Percentiles rank a stretch among this genome's conserved stretches.
Conservation (phyloP, 2,329 filamentous ascomycete species). For the Venturiaceae sp. region DNA sequence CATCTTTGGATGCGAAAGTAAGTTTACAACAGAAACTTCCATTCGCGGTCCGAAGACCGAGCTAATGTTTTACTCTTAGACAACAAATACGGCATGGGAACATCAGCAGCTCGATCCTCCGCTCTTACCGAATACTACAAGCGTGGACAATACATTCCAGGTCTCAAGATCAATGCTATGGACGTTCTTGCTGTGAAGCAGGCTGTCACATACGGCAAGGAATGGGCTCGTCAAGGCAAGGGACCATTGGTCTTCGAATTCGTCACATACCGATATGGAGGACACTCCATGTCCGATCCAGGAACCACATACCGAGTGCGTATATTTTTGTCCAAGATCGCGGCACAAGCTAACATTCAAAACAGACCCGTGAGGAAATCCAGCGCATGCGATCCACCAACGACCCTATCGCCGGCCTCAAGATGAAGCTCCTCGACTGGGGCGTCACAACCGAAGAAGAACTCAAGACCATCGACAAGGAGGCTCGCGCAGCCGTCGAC, state of each 20-base stretch:
- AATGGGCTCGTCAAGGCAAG: constrained; percentile 73
- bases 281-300: constrained; percentile 99
- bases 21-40: constrained; percentile 28
- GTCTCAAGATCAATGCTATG: constrained; percentile 99
- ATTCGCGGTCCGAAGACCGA: neutral
- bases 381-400: constrained; percentile 99
- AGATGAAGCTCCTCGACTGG: constrained; percentile 98
- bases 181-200: constrained; percentile 97
- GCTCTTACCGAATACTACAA: constrained; percentile 99
- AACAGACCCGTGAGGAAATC: constrained; percentile 85
- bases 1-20: constrained; percentile 97
- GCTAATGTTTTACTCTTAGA: constrained; percentile 42
- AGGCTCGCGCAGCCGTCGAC: constrained; percentile 76
- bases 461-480: constrained; percentile 93
- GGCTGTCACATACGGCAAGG: constrained; percentile 86
- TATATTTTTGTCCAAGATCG: neutral
- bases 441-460: constrained; percentile 83
- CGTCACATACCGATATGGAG: constrained; percentile 98
- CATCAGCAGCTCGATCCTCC: constrained; percentile 84
- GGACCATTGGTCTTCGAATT: constrained; percentile 96
- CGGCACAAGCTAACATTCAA: constrained; percentile 12
- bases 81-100: constrained; percentile 99
- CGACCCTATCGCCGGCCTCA: constrained; percentile 94
- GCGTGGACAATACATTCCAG: constrained; percentile 98
- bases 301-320: constrained; percentile 85